These are phyloP conservation scores for Capronia epimyces DNA, from an alignment of 2,329 filamentous ascomycete species.

Conservation along the genomic window DNA sequence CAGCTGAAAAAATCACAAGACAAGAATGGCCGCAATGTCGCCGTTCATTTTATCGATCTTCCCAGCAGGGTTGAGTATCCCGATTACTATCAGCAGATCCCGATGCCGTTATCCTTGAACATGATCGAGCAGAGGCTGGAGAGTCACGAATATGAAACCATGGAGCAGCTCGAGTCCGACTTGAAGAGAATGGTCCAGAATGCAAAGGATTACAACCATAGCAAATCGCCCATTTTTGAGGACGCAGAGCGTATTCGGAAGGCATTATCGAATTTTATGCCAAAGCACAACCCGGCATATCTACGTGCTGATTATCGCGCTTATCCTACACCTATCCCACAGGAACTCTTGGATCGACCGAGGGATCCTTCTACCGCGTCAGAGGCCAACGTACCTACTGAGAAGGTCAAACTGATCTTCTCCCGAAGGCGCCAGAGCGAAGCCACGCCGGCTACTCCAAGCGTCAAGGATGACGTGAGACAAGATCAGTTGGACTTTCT, in stretches of 20 bases:
- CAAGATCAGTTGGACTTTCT: conserved; percentile 22
- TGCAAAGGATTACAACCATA: conserved; percentile 76
- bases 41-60: conserved; percentile 68
- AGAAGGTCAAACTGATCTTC: conserved; percentile 25
- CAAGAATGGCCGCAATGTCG: conserved; percentile 73
- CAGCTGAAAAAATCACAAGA: conserved; percentile 71
- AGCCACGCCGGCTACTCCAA: conserved; percentile 13
- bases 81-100: conserved; percentile 72
- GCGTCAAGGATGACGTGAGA: conserved; percentile 16
- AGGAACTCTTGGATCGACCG: conserved; percentile 39
- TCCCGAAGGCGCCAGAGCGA: conserved; percentile 22
- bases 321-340: conserved; percentile 66
- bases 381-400: conserved; percentile 10
- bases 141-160: conserved; percentile 60
- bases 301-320: conserved; percentile 62
- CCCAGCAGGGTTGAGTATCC: conserved; percentile 51
- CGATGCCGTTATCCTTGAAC: conserved; percentile 71
- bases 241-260: conserved; percentile 85
- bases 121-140: conserved; percentile 70
- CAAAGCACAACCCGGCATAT: conserved; percentile 78
- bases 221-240: conserved; percentile 65
- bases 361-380: conserved; percentile 19
- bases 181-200: conserved; percentile 84
- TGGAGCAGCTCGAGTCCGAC: conserved; percentile 74
- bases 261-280: conserved; percentile 81